Base-by-base conservation (phyloP, 2,329 filamentous ascomycete genomes). In the Didymella pomorum region DNA sequence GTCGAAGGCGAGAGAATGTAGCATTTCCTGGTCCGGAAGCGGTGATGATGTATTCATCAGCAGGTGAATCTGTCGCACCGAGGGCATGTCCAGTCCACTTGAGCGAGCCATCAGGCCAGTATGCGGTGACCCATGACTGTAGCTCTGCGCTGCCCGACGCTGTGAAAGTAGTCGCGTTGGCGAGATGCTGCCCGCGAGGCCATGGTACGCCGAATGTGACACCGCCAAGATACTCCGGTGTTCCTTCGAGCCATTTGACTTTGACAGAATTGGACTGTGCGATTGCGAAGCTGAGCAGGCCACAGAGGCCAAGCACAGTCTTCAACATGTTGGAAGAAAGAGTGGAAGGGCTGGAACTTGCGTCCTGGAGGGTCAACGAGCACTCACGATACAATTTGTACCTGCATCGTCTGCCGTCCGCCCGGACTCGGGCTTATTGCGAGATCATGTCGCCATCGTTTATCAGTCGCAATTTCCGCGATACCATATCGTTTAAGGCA, bases 81-180 rank as follows among this genome's bases (percentile, higher is more conserved):
- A 87, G 75, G 0, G 85, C 84, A 65, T 87, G 86, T 0, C 80
- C 85, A 2, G 83, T 86, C 86, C 86, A 88, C 66, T 87, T 87
- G 52, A 87, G 78, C 0, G 85, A 86, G 25, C 82, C 83, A 71
- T 88, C 86, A 1, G 81, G 79, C 86, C 85, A 88, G 68, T 84
- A 85, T 0, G 81, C 84, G 0, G 82, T 87, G 3, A 80, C 75
- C 85, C 85, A 87, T 0, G 84, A 84, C 59, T 87, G 81, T 7
- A 84, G 69, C 14, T 69, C 58, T 8, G 51, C 62, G 21, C 67
- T 72, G 2, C 71, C 70, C 1, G 67, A 76, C 48, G 64, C 61
- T 31, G 56, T 70, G 61, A 69, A 79, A 28, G 61, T 71, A 18
- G 79, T 79, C 46, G 64, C 62, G 37, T 77, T 73, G 14, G 76